Conservation (phyloP, 768 basidiomycete species). For the Hygrophorus pudorinus region DNA sequence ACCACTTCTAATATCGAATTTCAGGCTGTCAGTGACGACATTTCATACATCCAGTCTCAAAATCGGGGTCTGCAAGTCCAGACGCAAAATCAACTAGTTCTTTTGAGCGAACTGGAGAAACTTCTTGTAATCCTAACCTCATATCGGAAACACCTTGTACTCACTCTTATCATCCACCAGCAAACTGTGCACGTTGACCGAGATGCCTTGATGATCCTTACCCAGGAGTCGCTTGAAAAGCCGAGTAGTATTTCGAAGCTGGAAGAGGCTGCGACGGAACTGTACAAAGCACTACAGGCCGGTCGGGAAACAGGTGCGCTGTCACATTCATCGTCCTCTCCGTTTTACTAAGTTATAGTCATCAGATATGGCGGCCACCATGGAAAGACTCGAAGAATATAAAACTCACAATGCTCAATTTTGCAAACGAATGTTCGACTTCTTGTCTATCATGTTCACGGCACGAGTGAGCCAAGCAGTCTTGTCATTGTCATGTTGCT, state of each 20-base stretch:
- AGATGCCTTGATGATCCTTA: constrained; percentile 62
- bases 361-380: constrained; percentile 92
- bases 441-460: constrained; percentile 83
- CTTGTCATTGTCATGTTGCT: constrained; percentile 1
- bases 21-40: constrained; percentile 92
- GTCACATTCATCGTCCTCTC: not conserved
- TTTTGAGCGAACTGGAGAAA: constrained; percentile 80
- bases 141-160: not conserved
- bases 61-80: constrained; percentile 96
- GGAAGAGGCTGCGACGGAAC: constrained; percentile 72
- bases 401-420: constrained; percentile 85
- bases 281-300: constrained; percentile 94
- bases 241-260: constrained; percentile 62
- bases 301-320: constrained; percentile 77
- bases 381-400: constrained; percentile 89
- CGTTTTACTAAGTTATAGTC: not conserved
- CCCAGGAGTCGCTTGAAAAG: constrained; percentile 86
- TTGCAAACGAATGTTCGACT: constrained; percentile 86
- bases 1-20: not conserved
- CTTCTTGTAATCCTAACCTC: constrained; percentile 49
- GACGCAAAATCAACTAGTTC: constrained; percentile 85
- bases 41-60: constrained; percentile 91
- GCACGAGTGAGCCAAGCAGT: constrained; percentile 53
- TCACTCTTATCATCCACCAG: constrained; percentile 27
- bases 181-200: constrained; percentile 92